Percentiles rank a stretch among this genome's conserved stretches.
These are phyloP conservation scores for Xylaria sp. DNA, from an alignment of 2,329 filamentous ascomycete genomes.

Conservation along the genomic window DNA sequence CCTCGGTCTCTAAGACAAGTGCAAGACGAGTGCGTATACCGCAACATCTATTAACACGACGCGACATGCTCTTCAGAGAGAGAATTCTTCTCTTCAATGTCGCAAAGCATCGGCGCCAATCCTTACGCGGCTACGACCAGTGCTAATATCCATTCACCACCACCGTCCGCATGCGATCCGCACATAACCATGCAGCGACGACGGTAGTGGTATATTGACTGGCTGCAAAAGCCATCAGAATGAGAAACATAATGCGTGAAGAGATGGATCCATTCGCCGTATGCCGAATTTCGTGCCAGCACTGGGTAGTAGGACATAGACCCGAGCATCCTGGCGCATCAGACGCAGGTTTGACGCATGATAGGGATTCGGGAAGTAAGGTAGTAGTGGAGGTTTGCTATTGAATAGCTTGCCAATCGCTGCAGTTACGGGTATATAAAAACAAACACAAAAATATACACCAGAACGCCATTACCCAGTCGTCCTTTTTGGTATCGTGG, in stretches of 20 bases:
- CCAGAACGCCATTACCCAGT: constrained; percentile 22
- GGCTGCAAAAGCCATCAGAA: not conserved
- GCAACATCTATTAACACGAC: not conserved
- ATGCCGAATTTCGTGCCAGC: not conserved
- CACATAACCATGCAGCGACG: not conserved
- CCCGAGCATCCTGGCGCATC: constrained; percentile 10
- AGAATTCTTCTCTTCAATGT: not conserved
- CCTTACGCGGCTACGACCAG: not conserved
- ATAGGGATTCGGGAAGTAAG: not conserved
- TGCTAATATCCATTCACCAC: not conserved
- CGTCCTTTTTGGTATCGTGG: constrained; percentile 6
- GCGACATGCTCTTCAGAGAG: not conserved
- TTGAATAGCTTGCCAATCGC: constrained; percentile 18
- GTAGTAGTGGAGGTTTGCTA: constrained; percentile 15
- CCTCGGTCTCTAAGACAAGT: not conserved
- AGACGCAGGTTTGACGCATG: constrained; percentile 18
- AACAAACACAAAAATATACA: constrained; percentile 14
- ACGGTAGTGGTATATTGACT: not conserved
- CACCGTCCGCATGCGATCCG: not conserved
- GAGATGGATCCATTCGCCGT: not conserved
- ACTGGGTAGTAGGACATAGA: not conserved
- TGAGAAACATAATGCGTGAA: not conserved
- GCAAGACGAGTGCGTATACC: not conserved
- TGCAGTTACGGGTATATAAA: constrained; percentile 26
- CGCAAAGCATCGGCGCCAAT: constrained; percentile 1